phyloP scores from a whole-genome alignment of 116 monocot species.

The Phalaenopsis hybrid region DNA sequence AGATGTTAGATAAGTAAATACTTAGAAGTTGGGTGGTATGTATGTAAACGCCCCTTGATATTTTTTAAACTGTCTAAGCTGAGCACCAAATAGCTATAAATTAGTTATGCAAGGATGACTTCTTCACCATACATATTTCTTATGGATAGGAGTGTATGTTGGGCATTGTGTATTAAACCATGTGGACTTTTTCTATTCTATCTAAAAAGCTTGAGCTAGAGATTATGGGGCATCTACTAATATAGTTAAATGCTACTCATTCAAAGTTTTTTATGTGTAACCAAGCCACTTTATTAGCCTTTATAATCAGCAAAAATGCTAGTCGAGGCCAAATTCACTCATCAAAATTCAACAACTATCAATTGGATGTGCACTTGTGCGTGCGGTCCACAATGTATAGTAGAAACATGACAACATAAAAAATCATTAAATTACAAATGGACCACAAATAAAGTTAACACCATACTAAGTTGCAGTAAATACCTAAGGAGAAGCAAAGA shows the following conservation, averaged over 20 bases:
- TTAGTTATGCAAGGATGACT: neutral
- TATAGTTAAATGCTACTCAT: too few species aligned
- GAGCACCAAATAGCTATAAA: neutral
- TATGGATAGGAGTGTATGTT: neutral
- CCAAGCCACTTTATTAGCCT: neutral
- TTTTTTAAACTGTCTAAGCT: neutral
- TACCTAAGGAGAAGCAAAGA: constrained; percentile 31
- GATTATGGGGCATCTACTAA: too few species aligned
- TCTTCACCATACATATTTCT: neutral
- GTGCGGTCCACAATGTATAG: too few species aligned
- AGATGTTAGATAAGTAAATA: too few species aligned
- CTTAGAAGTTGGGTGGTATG: too few species aligned
- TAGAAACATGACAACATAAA: too few species aligned
- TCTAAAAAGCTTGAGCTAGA: neutral
- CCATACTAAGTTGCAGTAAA: neutral
- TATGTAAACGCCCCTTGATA: too few species aligned
- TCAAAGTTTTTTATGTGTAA: neutral
- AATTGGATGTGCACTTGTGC: neutral
- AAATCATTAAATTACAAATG: neutral
- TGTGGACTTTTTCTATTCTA: neutral
- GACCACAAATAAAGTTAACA: neutral
- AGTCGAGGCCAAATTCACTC: neutral
- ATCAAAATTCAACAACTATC: neutral
- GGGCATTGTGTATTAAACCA: neutral
- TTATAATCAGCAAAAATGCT: neutral